A percentile compares a stretch with the other conserved stretches of the same genome.
These are phyloP conservation scores for Pseudoturritis turrita DNA, from an alignment of 345 rosid genomes.

Conservation along the genomic window DNA sequence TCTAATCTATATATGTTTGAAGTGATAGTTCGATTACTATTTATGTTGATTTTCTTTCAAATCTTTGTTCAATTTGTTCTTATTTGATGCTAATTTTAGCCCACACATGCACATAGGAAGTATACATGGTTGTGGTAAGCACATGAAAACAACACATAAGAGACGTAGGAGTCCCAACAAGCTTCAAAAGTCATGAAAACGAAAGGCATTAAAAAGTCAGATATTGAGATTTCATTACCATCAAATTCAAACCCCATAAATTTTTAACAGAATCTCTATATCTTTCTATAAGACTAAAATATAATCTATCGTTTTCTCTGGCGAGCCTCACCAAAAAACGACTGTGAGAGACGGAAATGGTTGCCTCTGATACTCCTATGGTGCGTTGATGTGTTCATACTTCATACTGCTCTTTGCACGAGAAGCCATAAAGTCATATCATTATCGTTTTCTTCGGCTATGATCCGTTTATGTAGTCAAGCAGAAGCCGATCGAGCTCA, in stretches of 20 bases:
- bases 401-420: neutral
- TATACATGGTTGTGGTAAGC: neutral
- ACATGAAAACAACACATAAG: conserved; percentile 7
- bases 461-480: conserved; percentile 61
- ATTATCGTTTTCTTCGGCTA: conserved; percentile 22
- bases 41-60: neutral
- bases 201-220: neutral
- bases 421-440: neutral
- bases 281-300: conserved; percentile 3
- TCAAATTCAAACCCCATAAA: neutral
- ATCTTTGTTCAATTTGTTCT: neutral
- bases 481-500: conserved; percentile 73
- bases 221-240: conserved; percentile 11
- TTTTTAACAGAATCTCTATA: neutral
- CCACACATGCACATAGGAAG: conserved; percentile 3
- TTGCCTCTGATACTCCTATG: neutral
- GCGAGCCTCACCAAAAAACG: conserved; percentile 20
- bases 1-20: neutral
- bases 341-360: neutral
- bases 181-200: conserved; percentile 20
- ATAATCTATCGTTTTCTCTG: conserved; percentile 10
- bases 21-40: no score
- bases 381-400: neutral
- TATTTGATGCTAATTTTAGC: conserved; percentile 3
- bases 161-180: conserved; percentile 16